phyloP scores from a whole-genome alignment of 2,329 filamentous ascomycete genomes.

The Tolypocladium paradoxum region DNA sequence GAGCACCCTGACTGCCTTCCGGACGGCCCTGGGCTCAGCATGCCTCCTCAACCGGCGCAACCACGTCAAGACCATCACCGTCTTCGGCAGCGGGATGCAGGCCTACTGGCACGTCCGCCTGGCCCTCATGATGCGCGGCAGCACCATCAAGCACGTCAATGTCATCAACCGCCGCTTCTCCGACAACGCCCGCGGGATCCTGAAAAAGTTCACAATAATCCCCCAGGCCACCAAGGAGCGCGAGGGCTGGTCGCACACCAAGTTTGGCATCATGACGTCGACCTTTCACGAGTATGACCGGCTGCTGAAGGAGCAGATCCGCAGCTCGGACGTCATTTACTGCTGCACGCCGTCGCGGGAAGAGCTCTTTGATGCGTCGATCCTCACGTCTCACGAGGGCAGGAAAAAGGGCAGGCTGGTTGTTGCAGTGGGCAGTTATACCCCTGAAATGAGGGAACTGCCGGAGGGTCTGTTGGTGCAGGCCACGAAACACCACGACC shows the following conservation, averaged over 20 bases:
- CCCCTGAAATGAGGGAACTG: slow-evolving; percentile 70
- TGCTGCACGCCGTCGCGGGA: slow-evolving; percentile 71
- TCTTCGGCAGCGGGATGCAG: slow-evolving; percentile 83
- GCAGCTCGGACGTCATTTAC: slow-evolving; percentile 70
- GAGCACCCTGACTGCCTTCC: slow-evolving; percentile 66
- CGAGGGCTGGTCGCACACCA: slow-evolving; percentile 53
- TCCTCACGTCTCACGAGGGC: slow-evolving; percentile 62
- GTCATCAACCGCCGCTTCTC: slow-evolving; percentile 70
- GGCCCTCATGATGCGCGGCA: slow-evolving; percentile 60
- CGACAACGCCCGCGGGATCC: slow-evolving; percentile 39
- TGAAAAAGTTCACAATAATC: slow-evolving; percentile 37
- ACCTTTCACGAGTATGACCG: slow-evolving; percentile 57
- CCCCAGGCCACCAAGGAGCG: slow-evolving; percentile 32
- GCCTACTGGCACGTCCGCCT: slow-evolving; percentile 92
- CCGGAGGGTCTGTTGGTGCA: slow-evolving; percentile 65
- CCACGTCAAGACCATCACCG: slow-evolving; percentile 62
- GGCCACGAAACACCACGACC: slow-evolving; percentile 36
- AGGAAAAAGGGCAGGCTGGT: slow-evolving; percentile 61
- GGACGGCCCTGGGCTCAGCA: slow-evolving; percentile 63
- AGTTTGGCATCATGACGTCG: slow-evolving; percentile 60
- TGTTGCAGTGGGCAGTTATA: slow-evolving; percentile 59
- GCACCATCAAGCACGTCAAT: slow-evolving; percentile 67
- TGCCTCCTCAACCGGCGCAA: slow-evolving; percentile 55
- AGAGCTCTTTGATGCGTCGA: slow-evolving; percentile 63
- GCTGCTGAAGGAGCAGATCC: slow-evolving; percentile 59